A percentile compares a stretch with the other conserved stretches of the same genome.
phyloP scores from a whole-genome alignment of 1,284 basidiomycete genomes.

The Irpex sp. region DNA sequence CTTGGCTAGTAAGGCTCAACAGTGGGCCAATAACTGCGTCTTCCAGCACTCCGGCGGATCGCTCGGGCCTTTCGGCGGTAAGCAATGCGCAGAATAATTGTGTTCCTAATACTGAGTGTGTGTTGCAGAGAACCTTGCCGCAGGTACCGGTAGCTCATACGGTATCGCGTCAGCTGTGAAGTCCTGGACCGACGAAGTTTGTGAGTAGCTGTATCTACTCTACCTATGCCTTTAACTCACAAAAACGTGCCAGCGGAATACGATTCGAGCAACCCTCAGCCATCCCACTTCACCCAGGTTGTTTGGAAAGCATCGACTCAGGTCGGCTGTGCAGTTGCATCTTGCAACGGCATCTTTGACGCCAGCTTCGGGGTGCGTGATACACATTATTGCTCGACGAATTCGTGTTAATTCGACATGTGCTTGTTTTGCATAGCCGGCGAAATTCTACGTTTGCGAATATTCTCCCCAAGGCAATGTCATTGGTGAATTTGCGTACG shows the following conservation, averaged over 20 bases:
- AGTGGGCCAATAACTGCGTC: constrained; percentile 60
- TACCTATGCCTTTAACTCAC: neutral
- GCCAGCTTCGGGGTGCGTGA: constrained; percentile 48
- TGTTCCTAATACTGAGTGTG: neutral
- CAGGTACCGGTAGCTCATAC: constrained; percentile 54
- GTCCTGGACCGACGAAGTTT: constrained; percentile 59
- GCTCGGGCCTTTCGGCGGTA: constrained; percentile 59
- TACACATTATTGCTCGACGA: neutral
- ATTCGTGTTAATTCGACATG: neutral
- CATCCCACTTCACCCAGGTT: constrained; percentile 67
- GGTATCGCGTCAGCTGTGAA: constrained; percentile 45
- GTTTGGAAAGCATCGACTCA: constrained; percentile 67
- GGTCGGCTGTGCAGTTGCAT: constrained; percentile 57
- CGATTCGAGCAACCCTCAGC: constrained; percentile 47
- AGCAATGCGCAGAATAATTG: neutral
- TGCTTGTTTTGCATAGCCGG: constrained; percentile 33
- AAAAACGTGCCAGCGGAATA: constrained; percentile 41
- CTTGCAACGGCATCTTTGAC: constrained; percentile 50
- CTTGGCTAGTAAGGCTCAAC: constrained; percentile 52
- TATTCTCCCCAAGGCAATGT: constrained; percentile 64
- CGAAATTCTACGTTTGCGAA: constrained; percentile 65
- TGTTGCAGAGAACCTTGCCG: constrained; percentile 59
- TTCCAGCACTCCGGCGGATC: constrained; percentile 63
- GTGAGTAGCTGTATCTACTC: constrained; percentile 19
- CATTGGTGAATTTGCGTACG: constrained; percentile 57